A percentile compares a stretch with the other conserved stretches of the same genome.
phyloP scores from a whole-genome alignment of 768 basidiomycete genomes.

The Rhizopogon sp. region DNA sequence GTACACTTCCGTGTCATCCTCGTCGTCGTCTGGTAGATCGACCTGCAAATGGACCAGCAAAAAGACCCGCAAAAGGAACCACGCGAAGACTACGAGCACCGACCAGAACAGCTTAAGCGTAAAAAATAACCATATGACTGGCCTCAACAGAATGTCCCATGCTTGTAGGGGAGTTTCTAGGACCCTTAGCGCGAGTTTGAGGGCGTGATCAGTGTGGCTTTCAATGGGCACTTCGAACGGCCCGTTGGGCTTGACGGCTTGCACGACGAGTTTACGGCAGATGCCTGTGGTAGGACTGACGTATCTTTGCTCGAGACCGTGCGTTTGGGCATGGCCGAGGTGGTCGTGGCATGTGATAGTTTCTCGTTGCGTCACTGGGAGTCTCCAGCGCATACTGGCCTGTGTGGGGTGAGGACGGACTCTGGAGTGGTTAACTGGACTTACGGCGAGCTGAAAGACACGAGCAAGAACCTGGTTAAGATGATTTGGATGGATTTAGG shows the following conservation, averaged over 20 bases:
- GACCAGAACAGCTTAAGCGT: conserved; percentile 7
- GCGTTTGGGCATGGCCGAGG: background rate
- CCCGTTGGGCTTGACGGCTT: conserved; percentile 5
- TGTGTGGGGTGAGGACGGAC: no score
- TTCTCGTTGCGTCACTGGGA: background rate
- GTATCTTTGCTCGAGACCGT: conserved; percentile 12
- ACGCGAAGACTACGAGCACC: background rate
- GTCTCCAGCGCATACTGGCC: background rate
- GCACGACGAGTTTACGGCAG: conserved; percentile 10
- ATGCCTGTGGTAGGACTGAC: conserved; percentile 11
- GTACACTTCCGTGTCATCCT: background rate
- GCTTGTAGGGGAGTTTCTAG: conserved; percentile 1
- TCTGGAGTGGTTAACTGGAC: no score
- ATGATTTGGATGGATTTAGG: no score
- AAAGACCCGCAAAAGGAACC: background rate
- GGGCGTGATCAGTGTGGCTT: background rate
- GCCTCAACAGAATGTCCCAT: conserved; percentile 3
- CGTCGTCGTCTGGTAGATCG: background rate
- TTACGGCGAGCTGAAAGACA: no score
- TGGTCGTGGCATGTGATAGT: conserved; percentile 1
- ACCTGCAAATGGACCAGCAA: background rate
- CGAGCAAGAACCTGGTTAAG: no score
- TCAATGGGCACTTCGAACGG: conserved; percentile 1
- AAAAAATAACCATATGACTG: conserved; percentile 4
- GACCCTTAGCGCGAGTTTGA: conserved; percentile 11